Evolutionary conservation across 805 yeast genomes (phyloP).

Genomic region (Candida ovalis): DNA sequence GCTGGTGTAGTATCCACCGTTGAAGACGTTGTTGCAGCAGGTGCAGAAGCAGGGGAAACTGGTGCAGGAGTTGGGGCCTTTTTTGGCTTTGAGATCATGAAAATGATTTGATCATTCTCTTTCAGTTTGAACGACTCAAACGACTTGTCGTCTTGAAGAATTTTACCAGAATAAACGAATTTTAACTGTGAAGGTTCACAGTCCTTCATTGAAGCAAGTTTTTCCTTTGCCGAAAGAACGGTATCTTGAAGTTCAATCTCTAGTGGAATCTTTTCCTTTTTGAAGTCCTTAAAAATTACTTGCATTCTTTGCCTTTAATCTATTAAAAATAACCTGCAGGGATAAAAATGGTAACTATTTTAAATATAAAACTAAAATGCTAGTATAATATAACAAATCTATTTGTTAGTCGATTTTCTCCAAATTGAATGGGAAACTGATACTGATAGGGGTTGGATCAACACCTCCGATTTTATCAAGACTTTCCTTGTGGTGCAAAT

Average conservation of each 20-base stretch:
- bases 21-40: slow-evolving; percentile 22
- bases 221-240: slow-evolving; percentile 66
- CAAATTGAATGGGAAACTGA: no score
- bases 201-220: slow-evolving; percentile 62
- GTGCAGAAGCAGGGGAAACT: slow-evolving; percentile 19
- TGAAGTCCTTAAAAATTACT: slow-evolving; percentile 83
- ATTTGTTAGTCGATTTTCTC: no score
- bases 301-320: slow-evolving; percentile 48
- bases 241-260: slow-evolving; percentile 70
- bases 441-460: no score
- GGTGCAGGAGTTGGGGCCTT: slow-evolving; percentile 28
- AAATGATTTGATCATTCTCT: slow-evolving; percentile 84
- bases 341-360: background rate
- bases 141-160: slow-evolving; percentile 77
- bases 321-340: background rate
- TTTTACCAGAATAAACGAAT: slow-evolving; percentile 87
- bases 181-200: slow-evolving; percentile 75
- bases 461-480: no score
- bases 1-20: slow-evolving; percentile 23
- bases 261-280: slow-evolving; percentile 80
- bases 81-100: slow-evolving; percentile 73
- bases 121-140: slow-evolving; percentile 71
- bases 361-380: background rate
- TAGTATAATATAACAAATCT: background rate
- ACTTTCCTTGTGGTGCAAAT: background rate